Evolutionary conservation across 352 stramenopile species (phyloP).

Genomic region (Phytophthora melonis): DNA sequence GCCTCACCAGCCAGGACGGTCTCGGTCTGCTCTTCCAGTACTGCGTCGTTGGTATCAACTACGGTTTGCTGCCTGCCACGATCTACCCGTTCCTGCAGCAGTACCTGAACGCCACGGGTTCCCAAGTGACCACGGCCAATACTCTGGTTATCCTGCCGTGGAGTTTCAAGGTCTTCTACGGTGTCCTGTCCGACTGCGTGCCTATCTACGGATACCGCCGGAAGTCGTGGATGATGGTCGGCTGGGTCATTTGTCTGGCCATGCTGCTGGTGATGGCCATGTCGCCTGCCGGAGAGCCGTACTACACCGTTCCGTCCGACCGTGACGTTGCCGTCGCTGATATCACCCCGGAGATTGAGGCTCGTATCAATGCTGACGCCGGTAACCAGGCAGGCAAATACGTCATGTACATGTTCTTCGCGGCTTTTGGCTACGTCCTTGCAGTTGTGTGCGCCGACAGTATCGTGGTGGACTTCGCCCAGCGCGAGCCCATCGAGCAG

Average conservation of each 20-base stretch:
- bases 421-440: constrained; percentile 65
- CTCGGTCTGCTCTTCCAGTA: constrained; percentile 56
- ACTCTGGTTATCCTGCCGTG: constrained; percentile 65
- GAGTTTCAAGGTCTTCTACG: constrained; percentile 70
- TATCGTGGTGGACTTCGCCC: constrained; percentile 47
- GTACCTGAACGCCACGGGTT: constrained; percentile 50
- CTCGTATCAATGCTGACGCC: constrained; percentile 33
- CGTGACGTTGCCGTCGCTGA: constrained; percentile 23
- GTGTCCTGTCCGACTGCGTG: constrained; percentile 63
- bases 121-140: constrained; percentile 37
- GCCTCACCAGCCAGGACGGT: constrained; percentile 42
- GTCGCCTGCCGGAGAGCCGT: constrained; percentile 35
- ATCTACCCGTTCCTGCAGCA: constrained; percentile 60
- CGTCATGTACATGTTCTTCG: constrained; percentile 55
- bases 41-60: constrained; percentile 49
- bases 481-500: constrained; percentile 38
- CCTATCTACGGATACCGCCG: constrained; percentile 53
- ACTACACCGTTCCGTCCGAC: constrained; percentile 42
- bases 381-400: constrained; percentile 38
- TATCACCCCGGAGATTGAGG: constrained; percentile 28
- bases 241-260: constrained; percentile 48
- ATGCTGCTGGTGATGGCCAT: constrained; percentile 44
- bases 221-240: constrained; percentile 46
- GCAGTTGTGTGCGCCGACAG: constrained; percentile 66
- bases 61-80: constrained; percentile 39